Evolutionary conservation across 371 early-diverging fungal genomes (phyloP).

Genomic region (Entomophthora muscae): DNA sequence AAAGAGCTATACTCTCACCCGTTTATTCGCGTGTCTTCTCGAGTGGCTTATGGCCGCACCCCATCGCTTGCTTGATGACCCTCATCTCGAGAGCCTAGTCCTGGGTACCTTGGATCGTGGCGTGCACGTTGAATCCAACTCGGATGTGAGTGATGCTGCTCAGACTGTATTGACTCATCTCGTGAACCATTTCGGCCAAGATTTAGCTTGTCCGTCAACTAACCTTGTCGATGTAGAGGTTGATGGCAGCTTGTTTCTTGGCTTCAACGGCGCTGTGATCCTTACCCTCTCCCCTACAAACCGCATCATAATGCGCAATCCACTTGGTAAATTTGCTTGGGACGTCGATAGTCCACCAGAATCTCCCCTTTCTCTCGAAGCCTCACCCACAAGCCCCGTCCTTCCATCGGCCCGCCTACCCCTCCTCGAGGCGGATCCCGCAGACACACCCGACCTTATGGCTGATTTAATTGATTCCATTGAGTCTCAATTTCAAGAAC

Average conservation of each 20-base stretch:
- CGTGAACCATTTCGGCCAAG: not conserved
- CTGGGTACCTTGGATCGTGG: not conserved
- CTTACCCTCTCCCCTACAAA: not conserved
- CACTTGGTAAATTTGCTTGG: conserved; percentile 4
- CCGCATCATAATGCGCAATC: not conserved
- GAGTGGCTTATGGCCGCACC: conserved; percentile 5
- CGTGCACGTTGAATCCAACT: not conserved
- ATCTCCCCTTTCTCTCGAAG: not conserved
- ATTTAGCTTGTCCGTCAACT: no score
- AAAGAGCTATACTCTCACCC: not conserved
- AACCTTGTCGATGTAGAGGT: not conserved
- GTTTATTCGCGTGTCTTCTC: not conserved
- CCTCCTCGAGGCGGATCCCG: no score
- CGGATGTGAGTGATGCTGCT: not conserved
- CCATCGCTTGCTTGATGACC: not conserved
- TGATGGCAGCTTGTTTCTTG: not conserved
- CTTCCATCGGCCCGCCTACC: not conserved
- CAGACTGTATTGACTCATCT: not conserved
- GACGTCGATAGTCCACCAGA: not conserved
- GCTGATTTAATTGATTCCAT: not conserved
- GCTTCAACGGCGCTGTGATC: not conserved
- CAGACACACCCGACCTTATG: not conserved
- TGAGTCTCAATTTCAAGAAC: not conserved
- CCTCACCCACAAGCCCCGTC: not conserved
- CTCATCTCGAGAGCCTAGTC: not conserved